A percentile compares a stretch with the other conserved stretches of the same genome.
Evolutionary conservation across 129 eudicot species (phyloP).

Genomic region (Pseudognaphalium luteoalbum): DNA sequence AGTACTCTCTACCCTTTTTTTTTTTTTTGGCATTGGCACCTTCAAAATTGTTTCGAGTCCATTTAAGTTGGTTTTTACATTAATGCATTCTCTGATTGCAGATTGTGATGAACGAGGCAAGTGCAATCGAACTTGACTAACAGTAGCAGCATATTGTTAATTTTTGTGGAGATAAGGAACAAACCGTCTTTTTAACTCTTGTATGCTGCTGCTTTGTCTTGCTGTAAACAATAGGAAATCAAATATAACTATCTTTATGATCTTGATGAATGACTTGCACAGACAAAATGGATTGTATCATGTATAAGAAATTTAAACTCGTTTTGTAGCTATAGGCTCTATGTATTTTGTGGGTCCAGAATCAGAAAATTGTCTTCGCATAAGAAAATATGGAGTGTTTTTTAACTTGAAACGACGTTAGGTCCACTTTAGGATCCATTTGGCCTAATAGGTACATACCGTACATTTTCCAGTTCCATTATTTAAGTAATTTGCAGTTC

Average conservation of each 20-base stretch:
- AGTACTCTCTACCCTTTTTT: not conserved
- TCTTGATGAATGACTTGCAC: constrained; percentile 7
- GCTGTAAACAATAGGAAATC: constrained; percentile 5
- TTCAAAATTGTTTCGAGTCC: not conserved
- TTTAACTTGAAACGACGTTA: too few species aligned
- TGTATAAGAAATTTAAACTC: constrained; percentile 4
- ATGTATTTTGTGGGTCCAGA: not conserved
- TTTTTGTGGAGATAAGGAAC: constrained; percentile 18
- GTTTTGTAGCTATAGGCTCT: not conserved
- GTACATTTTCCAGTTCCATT: too few species aligned
- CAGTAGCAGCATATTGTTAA: constrained; percentile 26
- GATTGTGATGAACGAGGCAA: constrained; percentile 62
- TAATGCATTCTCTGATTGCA: constrained; percentile 33
- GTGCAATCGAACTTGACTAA: constrained; percentile 53
- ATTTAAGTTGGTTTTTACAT: constrained; percentile 6
- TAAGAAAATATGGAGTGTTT: too few species aligned
- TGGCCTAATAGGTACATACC: too few species aligned
- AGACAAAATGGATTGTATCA: not conserved
- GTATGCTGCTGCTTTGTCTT: constrained; percentile 19
- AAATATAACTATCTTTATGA: not conserved
- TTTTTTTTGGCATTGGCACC: not conserved
- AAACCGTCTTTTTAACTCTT: constrained; percentile 7
- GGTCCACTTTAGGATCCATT: too few species aligned
- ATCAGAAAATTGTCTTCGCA: not conserved
- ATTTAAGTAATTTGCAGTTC: too few species aligned